phyloP scores from a whole-genome alignment of 2,329 filamentous ascomycete species.

The Penicillium sp. region DNA sequence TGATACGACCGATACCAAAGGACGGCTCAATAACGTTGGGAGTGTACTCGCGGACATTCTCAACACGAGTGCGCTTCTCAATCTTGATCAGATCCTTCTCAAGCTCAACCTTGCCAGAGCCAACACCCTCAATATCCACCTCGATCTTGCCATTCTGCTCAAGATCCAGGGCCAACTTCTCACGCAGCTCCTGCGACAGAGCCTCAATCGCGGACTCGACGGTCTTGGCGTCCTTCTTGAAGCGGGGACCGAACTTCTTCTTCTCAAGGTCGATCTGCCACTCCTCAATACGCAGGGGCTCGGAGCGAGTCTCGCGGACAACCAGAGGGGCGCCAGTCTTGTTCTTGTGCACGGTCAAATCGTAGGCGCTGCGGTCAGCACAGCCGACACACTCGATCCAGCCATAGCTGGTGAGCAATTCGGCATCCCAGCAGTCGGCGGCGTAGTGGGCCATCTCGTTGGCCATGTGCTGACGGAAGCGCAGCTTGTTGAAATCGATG shows the following conservation, averaged over 20 bases:
- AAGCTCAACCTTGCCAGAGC: constrained; percentile 74
- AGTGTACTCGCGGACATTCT: constrained; percentile 86
- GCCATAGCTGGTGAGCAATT: constrained; percentile 85
- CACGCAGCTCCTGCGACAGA: constrained; percentile 77
- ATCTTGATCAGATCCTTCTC: constrained; percentile 78
- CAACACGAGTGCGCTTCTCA: constrained; percentile 77
- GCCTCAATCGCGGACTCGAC: constrained; percentile 78
- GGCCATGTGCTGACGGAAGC: constrained; percentile 96
- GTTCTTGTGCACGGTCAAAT: constrained; percentile 88
- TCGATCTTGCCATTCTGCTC: constrained; percentile 72
- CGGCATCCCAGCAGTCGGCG: constrained; percentile 96
- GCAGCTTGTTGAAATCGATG: constrained; percentile 81
- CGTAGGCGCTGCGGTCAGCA: constrained; percentile 92
- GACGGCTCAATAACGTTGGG: constrained; percentile 97
- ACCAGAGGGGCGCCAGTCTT: constrained; percentile 85
- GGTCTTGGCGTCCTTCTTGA: constrained; percentile 90
- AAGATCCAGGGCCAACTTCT: constrained; percentile 75
- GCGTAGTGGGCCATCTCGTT: constrained; percentile 94
- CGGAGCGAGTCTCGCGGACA: constrained; percentile 77
- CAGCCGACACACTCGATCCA: constrained; percentile 99
- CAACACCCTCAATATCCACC: constrained; percentile 69
- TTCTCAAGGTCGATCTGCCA: constrained; percentile 87
- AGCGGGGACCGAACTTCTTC: constrained; percentile 93
- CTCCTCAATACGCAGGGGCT: constrained; percentile 79
- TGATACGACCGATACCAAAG: constrained; percentile 92